These are phyloP conservation scores for Emergomyces orientalis DNA, from an alignment of 2,329 filamentous ascomycete genomes.

Conservation along the genomic window DNA sequence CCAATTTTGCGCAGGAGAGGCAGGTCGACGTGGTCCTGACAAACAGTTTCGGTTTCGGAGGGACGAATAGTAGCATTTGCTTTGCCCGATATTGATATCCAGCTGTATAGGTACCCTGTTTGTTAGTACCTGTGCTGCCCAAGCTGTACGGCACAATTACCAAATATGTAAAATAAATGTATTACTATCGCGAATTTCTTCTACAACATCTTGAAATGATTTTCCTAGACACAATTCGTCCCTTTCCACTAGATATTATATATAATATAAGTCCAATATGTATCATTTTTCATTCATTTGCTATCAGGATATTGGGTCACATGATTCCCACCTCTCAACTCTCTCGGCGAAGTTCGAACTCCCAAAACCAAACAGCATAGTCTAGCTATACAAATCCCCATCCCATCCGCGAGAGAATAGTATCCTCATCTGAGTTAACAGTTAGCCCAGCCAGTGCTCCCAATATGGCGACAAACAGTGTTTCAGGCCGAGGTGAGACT, in stretches of 20 bases:
- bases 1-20: constrained; percentile 59
- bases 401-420: neutral
- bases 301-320: neutral
- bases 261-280: neutral
- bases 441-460: neutral
- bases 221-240: neutral
- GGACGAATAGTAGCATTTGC: constrained; percentile 84
- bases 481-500: constrained; percentile 27
- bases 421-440: neutral
- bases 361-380: neutral
- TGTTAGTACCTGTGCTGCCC: neutral
- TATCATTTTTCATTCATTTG: neutral
- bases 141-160: neutral
- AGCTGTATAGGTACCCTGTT: constrained; percentile 7
- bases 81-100: constrained; percentile 41
- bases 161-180: neutral
- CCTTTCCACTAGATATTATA: neutral
- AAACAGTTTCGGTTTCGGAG: constrained; percentile 97
- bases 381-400: neutral
- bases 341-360: neutral
- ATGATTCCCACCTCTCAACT: neutral
- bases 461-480: constrained; percentile 30
- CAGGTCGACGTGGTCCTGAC: constrained; percentile 66
- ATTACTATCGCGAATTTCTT: neutral
- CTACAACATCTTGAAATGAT: neutral